Evolutionary conservation across 2,329 filamentous ascomycete species (phyloP), one percentile per base, ranked within the genome.

Genomic region (Aspergillus pseudoglaucus): DNA sequence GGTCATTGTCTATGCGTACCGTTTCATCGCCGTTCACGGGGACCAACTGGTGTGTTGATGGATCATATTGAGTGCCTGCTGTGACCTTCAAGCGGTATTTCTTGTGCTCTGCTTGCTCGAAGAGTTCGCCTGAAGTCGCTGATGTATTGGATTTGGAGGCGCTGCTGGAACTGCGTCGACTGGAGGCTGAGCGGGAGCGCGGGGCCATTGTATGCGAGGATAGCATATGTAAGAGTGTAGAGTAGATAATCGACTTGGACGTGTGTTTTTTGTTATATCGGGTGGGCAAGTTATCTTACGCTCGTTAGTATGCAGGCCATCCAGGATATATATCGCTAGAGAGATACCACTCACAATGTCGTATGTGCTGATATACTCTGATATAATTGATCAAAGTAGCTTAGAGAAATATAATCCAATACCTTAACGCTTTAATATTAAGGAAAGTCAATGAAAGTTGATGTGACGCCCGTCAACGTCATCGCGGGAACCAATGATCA

Each of bases 61-160:
- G 68, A 63, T 93, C 82, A 70, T 96, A 95, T 54, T 75, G 74
- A 1, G 87, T 77, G 2, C 91, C 91, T 1, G 88, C 88, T 0
- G 89, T 94, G 47, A 96, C 84, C 56, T 80, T 81, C 52, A 97
- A 78, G 44, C 88, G 78, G 68, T 93, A 95, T 35, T 60, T 56
- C 4, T 39, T 39, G 15, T 17, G 10, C 37, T 39, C 32, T 33
- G 52, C 30, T 20, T 51, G 33, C 4, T 20, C 18, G 37, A 39
- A 39, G 10, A 20, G 15, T n/a, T 27, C 17, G 8, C 44, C 23
- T 10, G 25, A 39, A 7, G 23, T 38, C n/a, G 15, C 23, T 18
- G 33, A 9, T 45, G 45, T 23, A 2, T 38, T 48, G 25, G 18
- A 15, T 17, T 27, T 17, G 10, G 35, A 32, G 32, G 30, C 25